phyloP scores from a whole-genome alignment of 2,329 filamentous ascomycete species.

The Diaporthe citriasiana region DNA sequence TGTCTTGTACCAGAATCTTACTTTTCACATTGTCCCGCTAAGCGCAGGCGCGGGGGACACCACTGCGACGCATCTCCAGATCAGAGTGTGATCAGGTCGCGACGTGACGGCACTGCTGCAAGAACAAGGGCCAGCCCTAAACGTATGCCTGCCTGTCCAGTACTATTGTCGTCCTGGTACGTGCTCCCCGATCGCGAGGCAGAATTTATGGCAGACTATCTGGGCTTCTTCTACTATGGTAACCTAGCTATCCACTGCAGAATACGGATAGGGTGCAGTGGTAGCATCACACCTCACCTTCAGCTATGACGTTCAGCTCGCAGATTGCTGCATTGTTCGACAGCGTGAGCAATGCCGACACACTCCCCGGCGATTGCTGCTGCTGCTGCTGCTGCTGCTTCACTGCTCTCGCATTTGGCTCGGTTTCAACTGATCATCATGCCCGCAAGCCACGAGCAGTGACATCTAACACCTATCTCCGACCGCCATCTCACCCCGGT shows the following conservation, averaged over 20 bases:
- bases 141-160: slow-evolving; percentile 7
- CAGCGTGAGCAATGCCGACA: neutral
- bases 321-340: neutral
- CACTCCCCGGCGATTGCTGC: neutral
- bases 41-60: slow-evolving; percentile 19
- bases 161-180: neutral
- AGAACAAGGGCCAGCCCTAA: neutral
- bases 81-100: slow-evolving; percentile 17
- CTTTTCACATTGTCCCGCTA: slow-evolving; percentile 26
- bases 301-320: slow-evolving; percentile 20
- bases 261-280: neutral
- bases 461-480: neutral
- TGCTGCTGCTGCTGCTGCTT: slow-evolving; percentile 11
- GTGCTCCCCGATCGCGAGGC: slow-evolving; percentile 26
- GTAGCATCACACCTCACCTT: neutral
- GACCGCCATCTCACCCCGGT: neutral
- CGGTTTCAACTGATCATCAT: neutral
- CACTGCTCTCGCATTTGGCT: neutral
- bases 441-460: neutral
- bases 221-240: too few species aligned
- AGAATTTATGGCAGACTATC: slow-evolving; percentile 31
- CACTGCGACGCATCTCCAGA: slow-evolving; percentile 21
- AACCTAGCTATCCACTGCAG: slow-evolving; percentile 1
- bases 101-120: neutral
- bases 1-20: slow-evolving; percentile 24